phyloP scores from a whole-genome alignment of 2,329 filamentous ascomycete genomes.

The Fusarium proliferatum region DNA sequence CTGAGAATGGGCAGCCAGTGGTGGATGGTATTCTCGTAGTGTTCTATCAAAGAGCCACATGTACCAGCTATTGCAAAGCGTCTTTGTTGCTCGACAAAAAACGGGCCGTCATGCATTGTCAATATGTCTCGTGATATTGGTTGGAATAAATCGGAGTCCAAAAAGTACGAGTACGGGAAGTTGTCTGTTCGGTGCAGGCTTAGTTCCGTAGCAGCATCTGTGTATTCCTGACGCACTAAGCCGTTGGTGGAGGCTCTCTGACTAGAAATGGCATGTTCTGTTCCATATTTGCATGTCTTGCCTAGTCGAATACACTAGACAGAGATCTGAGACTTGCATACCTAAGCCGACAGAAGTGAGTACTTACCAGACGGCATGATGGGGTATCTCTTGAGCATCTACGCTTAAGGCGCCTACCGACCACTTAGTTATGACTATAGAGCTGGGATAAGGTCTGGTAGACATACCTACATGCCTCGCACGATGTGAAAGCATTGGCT shows the following conservation, averaged over 20 bases:
- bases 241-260: not conserved
- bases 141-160: not conserved
- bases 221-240: fast-evolving
- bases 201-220: not conserved
- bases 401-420: not conserved
- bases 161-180: not conserved
- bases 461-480: not conserved
- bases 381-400: not conserved
- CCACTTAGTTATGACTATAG: too few species aligned
- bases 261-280: not conserved
- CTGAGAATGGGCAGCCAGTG: not conserved
- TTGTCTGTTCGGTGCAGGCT: fast-evolving
- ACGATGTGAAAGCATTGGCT: not conserved
- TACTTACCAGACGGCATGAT: not conserved
- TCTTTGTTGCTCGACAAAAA: not conserved
- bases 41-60: not conserved
- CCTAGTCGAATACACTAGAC: not conserved
- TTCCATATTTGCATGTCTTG: not conserved
- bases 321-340: fast-evolving
- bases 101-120: fast-evolving
- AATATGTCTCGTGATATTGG: not conserved
- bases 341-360: fast-evolving
- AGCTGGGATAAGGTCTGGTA: too few species aligned
- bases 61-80: not conserved
- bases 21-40: not conserved